Evolutionary conservation across 2,329 filamentous ascomycete species (phyloP).

Genomic region (Ophiostoma perfectum): DNA sequence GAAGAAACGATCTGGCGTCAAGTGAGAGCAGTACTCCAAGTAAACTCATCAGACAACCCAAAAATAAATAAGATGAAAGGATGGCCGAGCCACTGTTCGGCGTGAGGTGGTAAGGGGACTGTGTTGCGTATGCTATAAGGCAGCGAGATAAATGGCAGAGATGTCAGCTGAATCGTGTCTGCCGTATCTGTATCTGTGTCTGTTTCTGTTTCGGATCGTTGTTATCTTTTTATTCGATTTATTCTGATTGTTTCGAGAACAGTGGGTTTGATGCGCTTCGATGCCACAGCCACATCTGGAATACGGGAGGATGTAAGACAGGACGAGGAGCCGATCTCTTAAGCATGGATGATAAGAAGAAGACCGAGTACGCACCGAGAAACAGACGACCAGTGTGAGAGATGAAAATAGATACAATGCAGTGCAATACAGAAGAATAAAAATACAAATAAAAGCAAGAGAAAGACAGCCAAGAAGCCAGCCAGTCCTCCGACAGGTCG

Average conservation of each 20-base stretch:
- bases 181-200: neutral
- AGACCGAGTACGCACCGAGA: neutral
- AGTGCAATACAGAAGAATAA: neutral
- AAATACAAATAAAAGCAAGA: neutral
- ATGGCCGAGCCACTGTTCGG: neutral
- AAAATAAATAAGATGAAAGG: slow-evolving; percentile 12
- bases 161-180: no score
- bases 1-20: no score
- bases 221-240: neutral
- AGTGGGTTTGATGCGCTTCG: neutral
- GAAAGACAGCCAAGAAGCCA: neutral
- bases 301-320: neutral
- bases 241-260: neutral
- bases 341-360: neutral
- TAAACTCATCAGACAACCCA: neutral
- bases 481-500: neutral
- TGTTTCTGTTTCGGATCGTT: neutral
- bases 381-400: neutral
- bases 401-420: neutral
- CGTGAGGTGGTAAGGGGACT: neutral
- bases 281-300: slow-evolving; percentile 2
- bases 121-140: neutral
- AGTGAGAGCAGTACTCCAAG: no score
- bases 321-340: neutral
- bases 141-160: neutral